Evolutionary conservation across 345 rosid genomes (phyloP).

Genomic region (Hypericum androsaemum): DNA sequence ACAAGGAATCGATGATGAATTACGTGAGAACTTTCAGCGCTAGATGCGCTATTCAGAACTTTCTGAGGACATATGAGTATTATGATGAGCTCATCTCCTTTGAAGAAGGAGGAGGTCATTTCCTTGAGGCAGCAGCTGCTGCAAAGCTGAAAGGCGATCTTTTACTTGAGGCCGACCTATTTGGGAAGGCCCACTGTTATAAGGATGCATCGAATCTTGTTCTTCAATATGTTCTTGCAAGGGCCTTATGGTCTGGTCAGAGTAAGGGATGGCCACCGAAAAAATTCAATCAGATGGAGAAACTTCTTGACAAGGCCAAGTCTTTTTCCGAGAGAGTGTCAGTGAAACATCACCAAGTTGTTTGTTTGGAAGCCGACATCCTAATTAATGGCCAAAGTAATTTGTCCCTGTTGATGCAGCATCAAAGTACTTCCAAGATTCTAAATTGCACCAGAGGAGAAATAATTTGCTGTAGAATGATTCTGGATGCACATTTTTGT

Average conservation of each 20-base stretch:
- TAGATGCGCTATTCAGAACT: slow-evolving; percentile 15
- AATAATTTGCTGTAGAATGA: slow-evolving; percentile 26
- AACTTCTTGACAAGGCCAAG: slow-evolving; percentile 30
- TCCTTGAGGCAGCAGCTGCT: slow-evolving; percentile 15
- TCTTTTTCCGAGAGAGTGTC: slow-evolving; percentile 20
- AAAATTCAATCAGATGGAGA: slow-evolving; percentile 21
- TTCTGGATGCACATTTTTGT: slow-evolving; percentile 28
- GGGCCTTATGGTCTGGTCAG: slow-evolving; percentile 38
- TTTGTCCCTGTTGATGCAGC: slow-evolving; percentile 22
- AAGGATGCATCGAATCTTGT: slow-evolving; percentile 25
- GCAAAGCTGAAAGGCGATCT: slow-evolving; percentile 32
- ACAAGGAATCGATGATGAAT: slow-evolving; percentile 26
- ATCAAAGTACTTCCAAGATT: slow-evolving; percentile 20
- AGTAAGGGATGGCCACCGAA: slow-evolving; percentile 42
- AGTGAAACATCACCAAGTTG: slow-evolving; percentile 19
- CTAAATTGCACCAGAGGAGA: slow-evolving; percentile 25
- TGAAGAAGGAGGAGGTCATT: slow-evolving; percentile 20
- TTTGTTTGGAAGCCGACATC: slow-evolving; percentile 20
- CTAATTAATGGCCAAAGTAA: slow-evolving; percentile 11
- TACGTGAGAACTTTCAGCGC: slow-evolving; percentile 24
- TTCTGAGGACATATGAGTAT: slow-evolving; percentile 14
- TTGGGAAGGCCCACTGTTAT: slow-evolving; percentile 23
- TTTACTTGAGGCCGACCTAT: slow-evolving; percentile 25
- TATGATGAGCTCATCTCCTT: slow-evolving; percentile 19
- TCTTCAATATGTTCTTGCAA: slow-evolving; percentile 25